Evolutionary conservation across 176 grass and related monocot species (phyloP).

Genomic region (Avena atlantica): DNA sequence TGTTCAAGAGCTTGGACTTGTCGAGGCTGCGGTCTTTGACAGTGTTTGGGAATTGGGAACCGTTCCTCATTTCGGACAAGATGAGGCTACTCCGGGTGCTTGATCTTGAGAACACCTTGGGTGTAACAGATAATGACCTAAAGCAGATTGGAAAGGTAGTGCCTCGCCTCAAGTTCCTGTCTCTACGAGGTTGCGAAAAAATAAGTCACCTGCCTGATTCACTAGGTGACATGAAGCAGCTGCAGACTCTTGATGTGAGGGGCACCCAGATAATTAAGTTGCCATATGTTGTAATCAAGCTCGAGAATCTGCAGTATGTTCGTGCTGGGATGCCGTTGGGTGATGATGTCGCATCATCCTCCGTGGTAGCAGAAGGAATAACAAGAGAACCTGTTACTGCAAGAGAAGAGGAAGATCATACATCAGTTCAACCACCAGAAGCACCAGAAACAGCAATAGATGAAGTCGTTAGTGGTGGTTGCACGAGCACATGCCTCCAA

Average conservation of each 20-base stretch:
- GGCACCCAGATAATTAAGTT: not conserved
- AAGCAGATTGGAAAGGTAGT: not conserved
- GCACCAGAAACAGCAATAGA: too few relatives aligned
- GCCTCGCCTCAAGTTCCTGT: slow-evolving; percentile 36
- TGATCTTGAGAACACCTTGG: slow-evolving; percentile 5
- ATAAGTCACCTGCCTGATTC: not conserved
- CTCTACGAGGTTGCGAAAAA: not conserved
- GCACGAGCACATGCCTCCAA: too few relatives aligned
- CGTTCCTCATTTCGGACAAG: not conserved
- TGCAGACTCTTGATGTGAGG: slow-evolving; percentile 23
- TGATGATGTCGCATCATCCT: too few relatives aligned
- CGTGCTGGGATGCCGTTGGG: too few relatives aligned
- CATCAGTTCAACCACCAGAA: too few relatives aligned
- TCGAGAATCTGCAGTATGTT: too few relatives aligned
- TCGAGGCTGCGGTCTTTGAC: not conserved
- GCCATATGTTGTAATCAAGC: too few relatives aligned
- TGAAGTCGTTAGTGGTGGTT: too few relatives aligned
- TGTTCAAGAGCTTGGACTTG: not conserved
- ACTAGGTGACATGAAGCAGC: not conserved
- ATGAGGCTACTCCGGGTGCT: slow-evolving; percentile 6
- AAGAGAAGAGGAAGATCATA: too few relatives aligned
- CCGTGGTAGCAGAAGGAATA: too few relatives aligned
- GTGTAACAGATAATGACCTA: not conserved
- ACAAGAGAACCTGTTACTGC: too few relatives aligned
- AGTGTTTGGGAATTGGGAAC: not conserved